Base-by-base conservation (phyloP, 257 asterid genomes). In the Gentiana dahurica region DNA sequence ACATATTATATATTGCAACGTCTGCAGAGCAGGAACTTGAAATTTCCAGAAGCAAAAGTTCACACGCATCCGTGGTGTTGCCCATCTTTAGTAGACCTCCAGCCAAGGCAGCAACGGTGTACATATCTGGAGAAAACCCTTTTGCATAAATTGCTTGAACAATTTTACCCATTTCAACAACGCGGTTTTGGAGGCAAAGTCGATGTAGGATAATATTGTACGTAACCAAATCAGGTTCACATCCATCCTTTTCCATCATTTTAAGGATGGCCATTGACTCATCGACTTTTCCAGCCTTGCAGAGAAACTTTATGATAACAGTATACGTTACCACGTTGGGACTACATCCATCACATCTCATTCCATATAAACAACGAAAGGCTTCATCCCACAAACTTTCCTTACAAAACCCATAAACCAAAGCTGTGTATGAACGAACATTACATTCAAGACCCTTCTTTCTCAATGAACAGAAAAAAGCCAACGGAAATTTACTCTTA, bases 161-260 rank as follows among this genome's bases (percentile, higher is more conserved):
- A 54, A 85, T 79, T 57, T 75, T 78, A 41, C n/a, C 51, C 36
- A 65, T 45, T 12, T 79, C 79, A 64, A 4, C 55, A 8, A 53
- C 12, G 71, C 71, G 77, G 59, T 65, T 72, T 51, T 79, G 87
- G 62, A 47, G 68, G 54, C 77, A 71, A 60, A 84, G 85, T 60
- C 73, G 87, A 44, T 80, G 80, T 6, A 84, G 69, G 51, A 84
- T 65, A 55, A 84, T 75, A 68, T 81, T 84, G 72, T 77, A 84
- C 7, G 73, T 56, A 63, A 81, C 69, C 65, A 84, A 58, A 68
- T 84, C 90, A 4, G 87, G 80, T 4, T 64, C 61, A 60, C 77
- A 79, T 56, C 87, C 87, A 34, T 57, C 51, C 60, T 61, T 68
- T 65, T 79, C 81, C 94, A 85, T 77, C 46, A 53, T 34, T 58